Evolutionary conservation across 2,329 filamentous ascomycete species (phyloP).

Genomic region (Calonectria naviculata): DNA sequence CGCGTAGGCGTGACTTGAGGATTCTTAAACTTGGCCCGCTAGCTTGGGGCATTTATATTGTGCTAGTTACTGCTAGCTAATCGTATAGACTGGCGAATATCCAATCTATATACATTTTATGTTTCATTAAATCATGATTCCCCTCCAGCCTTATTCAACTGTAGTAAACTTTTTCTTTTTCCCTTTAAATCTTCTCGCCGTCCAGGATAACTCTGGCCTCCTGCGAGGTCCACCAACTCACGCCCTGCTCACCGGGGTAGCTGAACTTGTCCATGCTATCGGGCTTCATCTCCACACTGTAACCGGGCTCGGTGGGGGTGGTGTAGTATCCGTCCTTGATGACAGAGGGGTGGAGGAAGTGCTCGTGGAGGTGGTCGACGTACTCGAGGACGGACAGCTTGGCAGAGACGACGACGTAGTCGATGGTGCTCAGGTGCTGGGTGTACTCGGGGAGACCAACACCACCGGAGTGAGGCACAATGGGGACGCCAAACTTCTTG

Average conservation of each 20-base stretch:
- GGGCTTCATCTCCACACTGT: slow-evolving; percentile 93
- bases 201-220: slow-evolving; percentile 82
- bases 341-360: slow-evolving; percentile 84
- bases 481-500: slow-evolving; percentile 80
- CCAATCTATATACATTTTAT: slow-evolving; percentile 12
- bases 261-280: slow-evolving; percentile 85
- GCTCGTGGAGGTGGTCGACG: slow-evolving; percentile 93
- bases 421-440: slow-evolving; percentile 90
- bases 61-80: slow-evolving; percentile 1
- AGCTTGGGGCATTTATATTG: not conserved
- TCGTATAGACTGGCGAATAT: not conserved
- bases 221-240: slow-evolving; percentile 88
- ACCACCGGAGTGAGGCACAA: slow-evolving; percentile 90
- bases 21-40: not conserved
- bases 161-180: not conserved
- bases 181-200: slow-evolving; percentile 62
- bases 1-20: too few species aligned
- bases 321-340: slow-evolving; percentile 90
- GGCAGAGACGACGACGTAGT: slow-evolving; percentile 88
- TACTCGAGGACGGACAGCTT: slow-evolving; percentile 89
- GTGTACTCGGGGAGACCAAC: slow-evolving; percentile 95
- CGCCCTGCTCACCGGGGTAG: slow-evolving; percentile 80
- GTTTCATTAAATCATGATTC: slow-evolving; percentile 20
- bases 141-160: not conserved
- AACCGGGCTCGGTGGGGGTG: slow-evolving; percentile 84